Evolutionary conservation across 108 stramenopile species (phyloP), one percentile per base, ranked within the genome.

Genomic region (Fragilariopsis cylindrus): DNA sequence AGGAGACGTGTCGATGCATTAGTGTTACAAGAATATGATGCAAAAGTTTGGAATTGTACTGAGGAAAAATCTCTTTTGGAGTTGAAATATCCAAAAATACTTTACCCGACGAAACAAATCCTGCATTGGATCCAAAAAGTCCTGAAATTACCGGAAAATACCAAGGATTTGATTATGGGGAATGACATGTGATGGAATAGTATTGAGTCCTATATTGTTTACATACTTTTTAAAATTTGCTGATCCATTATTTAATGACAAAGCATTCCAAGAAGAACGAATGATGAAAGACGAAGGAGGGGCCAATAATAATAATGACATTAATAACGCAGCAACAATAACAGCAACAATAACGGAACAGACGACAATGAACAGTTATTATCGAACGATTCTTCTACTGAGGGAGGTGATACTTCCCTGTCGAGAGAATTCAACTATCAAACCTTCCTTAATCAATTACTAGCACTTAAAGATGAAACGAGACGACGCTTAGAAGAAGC

Each of bases 21-120:
- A 70, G 81, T 93, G 50, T 65, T 83, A 50, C 76, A 81, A 42
- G 90, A 93, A 70, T 87, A 74, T 60, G 76, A 78, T 49, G 90
- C 92, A 3, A 76, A 80, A 42, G 85, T 87, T 11, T 93, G 92
- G 90, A 93, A 93, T 70, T 85, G 76, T 65, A 93, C 92, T 7
- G 75, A 80, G 43, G 53, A 39, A 4, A 49, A 77, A 11, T 58
- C 48, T 40, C 9, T 64, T 50, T 65, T 43, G 67, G 67, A 18
- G 30, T 50, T 18, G 49, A 48, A 16, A 9, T 50, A 16, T 56
- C 63, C 40, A 50, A 78, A 55, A 74, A 60, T 48, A 74, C 74
- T 16, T 56, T 71, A 53, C 76, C 76, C 8, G 30, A 55, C 42
- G 47, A 62, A 18, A 47, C 60, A 8, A 82, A 93, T 73, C 92